A percentile compares a stretch with the other conserved stretches of the same genome.
Evolutionary conservation across 257 asterid genomes (phyloP).

Genomic region (Marsdenia floribunda): DNA sequence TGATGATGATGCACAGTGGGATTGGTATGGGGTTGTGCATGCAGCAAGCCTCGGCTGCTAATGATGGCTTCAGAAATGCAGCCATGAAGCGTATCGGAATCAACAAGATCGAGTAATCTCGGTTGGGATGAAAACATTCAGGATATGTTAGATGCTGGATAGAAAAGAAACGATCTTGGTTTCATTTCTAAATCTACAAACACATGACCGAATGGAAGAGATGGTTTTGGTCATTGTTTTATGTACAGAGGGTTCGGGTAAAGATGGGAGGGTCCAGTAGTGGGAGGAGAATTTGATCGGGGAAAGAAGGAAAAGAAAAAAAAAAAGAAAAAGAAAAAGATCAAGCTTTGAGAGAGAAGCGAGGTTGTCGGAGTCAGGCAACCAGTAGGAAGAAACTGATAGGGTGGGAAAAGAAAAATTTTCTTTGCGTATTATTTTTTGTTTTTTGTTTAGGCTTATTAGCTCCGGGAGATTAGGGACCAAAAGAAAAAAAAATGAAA

Average conservation of each 20-base stretch:
- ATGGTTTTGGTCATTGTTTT: not conserved
- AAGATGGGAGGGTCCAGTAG: not conserved
- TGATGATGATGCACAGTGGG: slow-evolving; percentile 30
- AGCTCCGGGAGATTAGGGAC: slow-evolving; percentile 5
- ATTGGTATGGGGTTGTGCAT: slow-evolving; percentile 43
- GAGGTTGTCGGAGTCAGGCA: not conserved
- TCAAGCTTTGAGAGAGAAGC: not conserved
- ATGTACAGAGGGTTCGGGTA: not conserved
- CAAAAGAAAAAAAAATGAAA: not conserved
- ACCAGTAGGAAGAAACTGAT: not conserved
- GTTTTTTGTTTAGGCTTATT: not conserved
- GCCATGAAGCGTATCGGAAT: slow-evolving; percentile 58
- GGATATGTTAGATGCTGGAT: not conserved
- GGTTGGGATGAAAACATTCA: not conserved
- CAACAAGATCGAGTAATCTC: slow-evolving; percentile 43
- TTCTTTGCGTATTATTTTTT: not conserved
- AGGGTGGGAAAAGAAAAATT: not conserved
- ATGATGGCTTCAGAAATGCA: slow-evolving; percentile 53
- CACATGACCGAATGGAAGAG: not conserved
- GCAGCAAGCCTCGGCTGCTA: slow-evolving; percentile 49
- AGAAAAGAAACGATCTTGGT: slow-evolving; percentile 43
- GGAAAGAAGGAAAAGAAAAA: not conserved
- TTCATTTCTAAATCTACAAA: slow-evolving; percentile 22
- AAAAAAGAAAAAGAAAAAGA: not conserved
- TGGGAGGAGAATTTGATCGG: not conserved